Base-by-base conservation (phyloP, 129 eudicot genomes). In the Ambrosia artemisiifolia region DNA sequence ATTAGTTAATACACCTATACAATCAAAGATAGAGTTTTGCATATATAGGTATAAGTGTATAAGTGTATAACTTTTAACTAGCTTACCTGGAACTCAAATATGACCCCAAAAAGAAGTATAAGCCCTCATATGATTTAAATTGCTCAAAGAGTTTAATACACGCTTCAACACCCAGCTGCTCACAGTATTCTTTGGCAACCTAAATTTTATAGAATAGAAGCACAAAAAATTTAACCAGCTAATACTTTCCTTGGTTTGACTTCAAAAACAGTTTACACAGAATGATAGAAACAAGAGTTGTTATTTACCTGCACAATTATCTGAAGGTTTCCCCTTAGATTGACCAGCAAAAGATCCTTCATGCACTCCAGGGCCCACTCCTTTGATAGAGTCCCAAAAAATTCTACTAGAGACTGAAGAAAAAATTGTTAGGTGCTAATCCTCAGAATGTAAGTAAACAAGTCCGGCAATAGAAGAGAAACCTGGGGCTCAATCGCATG, bases 401-500 rank as follows among this genome's bases (percentile, higher is more conserved):
- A 94, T 65, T 94, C 98, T 33, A 94, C 98, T 35, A 94, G 97
- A 47, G 98, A 88, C 97, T 94, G 91, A 66, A 77, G 75, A 73
- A 47, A 67, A 50, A 57, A 74, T 3, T 20, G 55, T 49, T 55
- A 65, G 71, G 44, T 36, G 75, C 48, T 47, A 57, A 6, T 42
- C 61, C 24, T 19, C 63, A 66, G 11, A 65, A 38, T n/a, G 8
- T 44, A 1, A 56, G 30, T 11, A 54, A 24, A 57, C 14, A 32
- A 55, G 75, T 57, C n/a, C 60, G 18, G 43, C 12, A 79, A 28
- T 59, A 34, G 9, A 75, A 34, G 6, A 75, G 70, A 61, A 68
- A 94, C 98, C 96, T 94, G 98, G 65, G 98, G 98, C 84, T 94
- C 98, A 81, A 94, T 94, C 38, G 98, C 98, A 88, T 90, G 98